Evolutionary conservation across 176 grass and related monocot genomes (phyloP).

Genomic region (Lolium multiflorum): DNA sequence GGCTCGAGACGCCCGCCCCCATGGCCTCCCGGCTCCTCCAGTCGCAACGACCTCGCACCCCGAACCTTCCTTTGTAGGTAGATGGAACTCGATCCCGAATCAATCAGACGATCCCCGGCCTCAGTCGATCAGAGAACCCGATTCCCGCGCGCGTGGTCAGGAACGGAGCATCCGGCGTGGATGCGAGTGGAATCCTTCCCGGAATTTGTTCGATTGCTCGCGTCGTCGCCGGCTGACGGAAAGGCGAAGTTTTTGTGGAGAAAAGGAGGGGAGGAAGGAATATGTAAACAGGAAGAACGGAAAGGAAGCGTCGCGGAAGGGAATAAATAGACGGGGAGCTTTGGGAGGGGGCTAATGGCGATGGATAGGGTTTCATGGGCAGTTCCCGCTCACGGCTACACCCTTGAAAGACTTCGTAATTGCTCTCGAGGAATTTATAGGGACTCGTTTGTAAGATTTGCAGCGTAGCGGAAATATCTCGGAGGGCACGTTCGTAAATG

Average conservation of each 20-base stretch:
- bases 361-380: slow-evolving; percentile 29
- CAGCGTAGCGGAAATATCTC: rapidly evolving
- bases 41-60: slow-evolving; percentile 37
- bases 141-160: neutral
- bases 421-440: rapidly evolving
- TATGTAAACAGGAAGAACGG: slow-evolving; percentile 21
- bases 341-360: slow-evolving; percentile 26
- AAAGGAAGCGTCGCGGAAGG: neutral
- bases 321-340: slow-evolving; percentile 34
- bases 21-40: slow-evolving; percentile 56
- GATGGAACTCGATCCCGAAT: slow-evolving; percentile 8
- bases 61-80: no score
- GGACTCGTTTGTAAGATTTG: neutral
- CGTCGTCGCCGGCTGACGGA: neutral
- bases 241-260: neutral
- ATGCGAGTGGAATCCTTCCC: neutral
- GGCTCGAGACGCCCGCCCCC: slow-evolving; percentile 74
- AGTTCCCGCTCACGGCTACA: neutral
- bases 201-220: slow-evolving; percentile 19
- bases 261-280: neutral
- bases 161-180: neutral
- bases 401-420: rapidly evolving
- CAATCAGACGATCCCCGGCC: neutral
- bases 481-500: neutral
- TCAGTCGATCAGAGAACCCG: neutral